phyloP scores from a whole-genome alignment of 2,329 filamentous ascomycete species.

The Trichothecium sympodiale region DNA sequence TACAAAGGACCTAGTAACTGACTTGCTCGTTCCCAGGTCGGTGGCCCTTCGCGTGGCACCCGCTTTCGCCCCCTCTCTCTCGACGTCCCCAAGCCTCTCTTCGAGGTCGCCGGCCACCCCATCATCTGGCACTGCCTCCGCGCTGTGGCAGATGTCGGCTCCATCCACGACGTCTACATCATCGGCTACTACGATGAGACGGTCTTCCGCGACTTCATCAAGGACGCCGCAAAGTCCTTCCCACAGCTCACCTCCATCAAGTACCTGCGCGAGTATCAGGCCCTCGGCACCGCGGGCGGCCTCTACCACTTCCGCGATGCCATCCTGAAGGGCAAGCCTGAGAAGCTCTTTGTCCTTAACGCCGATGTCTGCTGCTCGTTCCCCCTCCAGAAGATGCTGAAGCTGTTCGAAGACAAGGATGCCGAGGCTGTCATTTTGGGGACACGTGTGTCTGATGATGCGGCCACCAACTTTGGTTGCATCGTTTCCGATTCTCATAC shows the following conservation, averaged over 20 bases:
- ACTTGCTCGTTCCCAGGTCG: constrained; percentile 54
- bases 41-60: constrained; percentile 89
- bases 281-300: constrained; percentile 87
- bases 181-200: constrained; percentile 98
- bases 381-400: constrained; percentile 90
- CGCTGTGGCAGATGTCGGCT: constrained; percentile 79
- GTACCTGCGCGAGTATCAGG: constrained; percentile 96
- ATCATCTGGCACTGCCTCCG: constrained; percentile 98
- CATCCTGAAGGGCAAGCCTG: constrained; percentile 89
- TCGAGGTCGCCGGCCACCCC: constrained; percentile 94
- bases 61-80: constrained; percentile 90
- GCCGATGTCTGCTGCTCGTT: constrained; percentile 99
- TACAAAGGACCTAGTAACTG: constrained; percentile 14
- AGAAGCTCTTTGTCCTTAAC: constrained; percentile 94
- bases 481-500: constrained; percentile 92
- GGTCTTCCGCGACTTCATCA: constrained; percentile 97
- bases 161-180: constrained; percentile 91
- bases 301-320: constrained; percentile 99
- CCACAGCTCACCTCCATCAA: constrained; percentile 73
- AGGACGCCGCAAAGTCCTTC: constrained; percentile 75
- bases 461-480: constrained; percentile 93
- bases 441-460: constrained; percentile 81
- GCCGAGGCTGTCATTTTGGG: constrained; percentile 95
- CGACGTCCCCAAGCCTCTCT: constrained; percentile 95
- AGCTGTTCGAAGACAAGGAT: constrained; percentile 86